Conservation (phyloP, 2,329 filamentous ascomycete genomes). For the Tolypocladium tundrense region DNA sequence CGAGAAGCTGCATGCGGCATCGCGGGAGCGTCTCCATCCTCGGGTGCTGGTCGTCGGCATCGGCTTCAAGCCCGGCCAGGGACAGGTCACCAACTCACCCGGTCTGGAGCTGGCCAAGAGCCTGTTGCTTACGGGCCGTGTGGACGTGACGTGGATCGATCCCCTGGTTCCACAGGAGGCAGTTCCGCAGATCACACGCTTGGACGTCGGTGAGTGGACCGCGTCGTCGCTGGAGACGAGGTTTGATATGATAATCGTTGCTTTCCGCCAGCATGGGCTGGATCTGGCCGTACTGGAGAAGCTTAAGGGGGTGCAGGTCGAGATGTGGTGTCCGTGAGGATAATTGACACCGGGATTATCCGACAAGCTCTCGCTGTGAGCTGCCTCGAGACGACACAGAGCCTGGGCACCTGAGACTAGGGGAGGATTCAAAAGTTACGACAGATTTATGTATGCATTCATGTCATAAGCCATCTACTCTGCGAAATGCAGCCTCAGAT, state of each 20-base stretch:
- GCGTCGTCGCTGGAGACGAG: slow-evolving; percentile 18
- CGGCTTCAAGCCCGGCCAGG: slow-evolving; percentile 40
- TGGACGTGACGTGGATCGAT: slow-evolving; percentile 33
- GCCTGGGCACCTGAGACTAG: too few relatives aligned
- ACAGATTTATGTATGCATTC: background rate
- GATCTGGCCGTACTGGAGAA: slow-evolving; percentile 27
- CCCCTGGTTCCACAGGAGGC: slow-evolving; percentile 30
- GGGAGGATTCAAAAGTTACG: too few relatives aligned
- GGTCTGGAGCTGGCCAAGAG: slow-evolving; percentile 30
- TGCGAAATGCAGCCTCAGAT: slow-evolving; percentile 10
- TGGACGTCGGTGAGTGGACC: slow-evolving; percentile 28
- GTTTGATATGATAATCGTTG: slow-evolving; percentile 34
- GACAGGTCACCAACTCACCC: slow-evolving; percentile 35
- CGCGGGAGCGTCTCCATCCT: slow-evolving; percentile 7
- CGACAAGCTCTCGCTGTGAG: too few relatives aligned
- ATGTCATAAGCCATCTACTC: background rate
- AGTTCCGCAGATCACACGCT: slow-evolving; percentile 27
- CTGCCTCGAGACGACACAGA: too few relatives aligned
- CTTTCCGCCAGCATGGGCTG: slow-evolving; percentile 30
- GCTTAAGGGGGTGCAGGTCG: slow-evolving; percentile 22
- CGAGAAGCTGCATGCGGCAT: slow-evolving; percentile 12
- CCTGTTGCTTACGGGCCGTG: slow-evolving; percentile 22
- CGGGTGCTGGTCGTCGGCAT: slow-evolving; percentile 34
- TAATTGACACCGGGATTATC: too few relatives aligned
- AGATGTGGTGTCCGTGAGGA: slow-evolving; percentile 26